Evolutionary conservation across 768 basidiomycete genomes (phyloP).

Genomic region (Termitomyces sp.): DNA sequence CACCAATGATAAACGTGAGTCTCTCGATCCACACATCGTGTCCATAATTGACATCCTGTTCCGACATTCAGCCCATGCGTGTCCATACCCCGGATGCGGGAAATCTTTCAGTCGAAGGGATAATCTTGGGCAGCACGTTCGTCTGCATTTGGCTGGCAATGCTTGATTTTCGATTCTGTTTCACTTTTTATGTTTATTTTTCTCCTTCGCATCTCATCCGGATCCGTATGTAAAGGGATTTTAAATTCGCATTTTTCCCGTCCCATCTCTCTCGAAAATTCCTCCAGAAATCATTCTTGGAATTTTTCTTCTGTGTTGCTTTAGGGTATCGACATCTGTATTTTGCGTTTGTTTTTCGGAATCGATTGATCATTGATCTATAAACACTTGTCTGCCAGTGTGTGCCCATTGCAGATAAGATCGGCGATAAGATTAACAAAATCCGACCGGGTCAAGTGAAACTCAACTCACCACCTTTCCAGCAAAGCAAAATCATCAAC

Average conservation of each 20-base stretch:
- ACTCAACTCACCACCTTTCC: too few relatives aligned
- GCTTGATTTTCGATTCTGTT: slow-evolving; percentile 9
- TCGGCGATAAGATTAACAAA: not conserved
- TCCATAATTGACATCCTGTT: slow-evolving; percentile 21
- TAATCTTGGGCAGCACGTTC: slow-evolving; percentile 74
- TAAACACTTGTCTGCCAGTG: too few relatives aligned
- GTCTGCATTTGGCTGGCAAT: slow-evolving; percentile 45
- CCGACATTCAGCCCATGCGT: slow-evolving; percentile 46
- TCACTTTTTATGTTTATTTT: not conserved
- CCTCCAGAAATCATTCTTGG: not conserved
- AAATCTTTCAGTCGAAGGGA: slow-evolving; percentile 74
- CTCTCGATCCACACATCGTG: slow-evolving; percentile 1
- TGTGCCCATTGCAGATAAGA: not conserved
- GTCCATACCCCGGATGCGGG: slow-evolving; percentile 61
- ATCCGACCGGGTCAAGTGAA: not conserved
- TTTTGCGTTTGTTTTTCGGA: not conserved
- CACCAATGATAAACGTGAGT: slow-evolving; percentile 90
- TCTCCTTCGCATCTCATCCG: not conserved
- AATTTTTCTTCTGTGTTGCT: not conserved
- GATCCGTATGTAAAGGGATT: not conserved
- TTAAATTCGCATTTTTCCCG: not conserved
- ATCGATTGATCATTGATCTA: too few relatives aligned
- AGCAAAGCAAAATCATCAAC: not conserved
- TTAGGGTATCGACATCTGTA: not conserved
- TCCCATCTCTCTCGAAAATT: not conserved